Evolutionary conservation across 2,329 filamentous ascomycete genomes (phyloP), one percentile per base, ranked within the genome.

Genomic region (Leptodontidium sp.): DNA sequence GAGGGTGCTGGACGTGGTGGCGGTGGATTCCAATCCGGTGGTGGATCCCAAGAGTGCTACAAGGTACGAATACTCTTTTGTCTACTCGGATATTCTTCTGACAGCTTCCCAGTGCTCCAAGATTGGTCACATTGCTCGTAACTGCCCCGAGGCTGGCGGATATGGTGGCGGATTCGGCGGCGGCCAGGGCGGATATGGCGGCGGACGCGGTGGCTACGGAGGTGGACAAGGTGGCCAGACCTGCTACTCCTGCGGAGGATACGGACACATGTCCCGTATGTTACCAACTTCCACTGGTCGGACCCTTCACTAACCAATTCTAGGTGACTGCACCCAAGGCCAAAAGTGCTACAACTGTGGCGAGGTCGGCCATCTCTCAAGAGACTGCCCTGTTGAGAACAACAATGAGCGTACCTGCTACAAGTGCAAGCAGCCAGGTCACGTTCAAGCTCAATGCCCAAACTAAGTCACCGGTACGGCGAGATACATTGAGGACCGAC

Each of bases 311-410:
- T 61, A 24, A 75, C 65, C 58, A 43, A 14, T 12, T 45, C n/a
- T 67, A 89, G 87, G 88, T 76, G 96, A 98, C 84, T 99, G 96
- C 84, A 97, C 95, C 77, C 97, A 98, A 82, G 96, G 96, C 78
- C 95, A 97, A 87, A 98, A 98, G 88, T 99, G 96, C 91, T 99
- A 98, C 90, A 98, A 98, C 90, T 98, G 96, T 76, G 88, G 88
- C 75, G 94, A 98, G 86, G 92, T 95, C 76, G 95, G 96, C 72
- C 95, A 98, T 70, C 68, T 72, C 26, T 70, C 77, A 74, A 92
- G 95, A 74, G 96, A 99, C 83, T 99, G 96, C 88, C 92, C 94
- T 77, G 94, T 95, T 81, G 95, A 97, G 84, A 92, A 93, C 69
- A 88, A 90, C 76, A 88, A 89, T 79, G 95, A 98, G 88, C 95